Evolutionary conservation across 805 yeast genomes (phyloP).

Genomic region (Isabelozyma heimii): DNA sequence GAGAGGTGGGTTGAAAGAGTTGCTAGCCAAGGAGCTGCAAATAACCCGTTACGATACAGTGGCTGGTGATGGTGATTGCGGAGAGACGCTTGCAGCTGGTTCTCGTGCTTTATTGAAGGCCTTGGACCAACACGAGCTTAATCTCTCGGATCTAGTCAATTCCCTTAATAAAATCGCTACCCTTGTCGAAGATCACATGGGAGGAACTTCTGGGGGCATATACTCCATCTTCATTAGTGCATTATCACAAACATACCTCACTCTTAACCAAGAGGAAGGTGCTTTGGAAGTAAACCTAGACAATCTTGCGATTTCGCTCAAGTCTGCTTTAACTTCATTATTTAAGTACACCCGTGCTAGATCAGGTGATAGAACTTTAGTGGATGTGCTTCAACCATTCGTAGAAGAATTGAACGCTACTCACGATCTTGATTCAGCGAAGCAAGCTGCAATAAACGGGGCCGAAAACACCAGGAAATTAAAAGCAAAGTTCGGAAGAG

Average conservation of each 20-base stretch:
- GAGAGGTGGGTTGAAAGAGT: conserved; percentile 29
- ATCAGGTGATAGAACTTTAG: conserved; percentile 76
- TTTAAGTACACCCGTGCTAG: conserved; percentile 81
- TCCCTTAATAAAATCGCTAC: conserved; percentile 67
- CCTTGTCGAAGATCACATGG: conserved; percentile 80
- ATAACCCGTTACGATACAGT: conserved; percentile 74
- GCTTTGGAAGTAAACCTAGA: conserved; percentile 36
- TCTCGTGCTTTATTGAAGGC: conserved; percentile 61
- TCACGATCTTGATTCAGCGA: conserved; percentile 54
- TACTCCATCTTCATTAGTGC: conserved; percentile 73
- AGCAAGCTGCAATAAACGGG: conserved; percentile 62
- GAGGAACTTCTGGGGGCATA: conserved; percentile 89
- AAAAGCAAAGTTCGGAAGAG: conserved; percentile 83
- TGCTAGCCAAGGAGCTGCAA: conserved; percentile 53
- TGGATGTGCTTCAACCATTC: conserved; percentile 81
- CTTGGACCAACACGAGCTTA: conserved; percentile 31
- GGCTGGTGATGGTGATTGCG: conserved; percentile 93
- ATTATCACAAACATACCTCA: conserved; percentile 17
- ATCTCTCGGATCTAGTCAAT: conserved; percentile 41
- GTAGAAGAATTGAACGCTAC: conserved; percentile 53
- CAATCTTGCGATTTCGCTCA: background rate
- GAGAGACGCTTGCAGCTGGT: conserved; percentile 76
- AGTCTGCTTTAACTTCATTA: conserved; percentile 19
- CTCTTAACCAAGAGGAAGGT: background rate
- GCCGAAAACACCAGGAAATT: conserved; percentile 66